These are phyloP conservation scores for Arthrobotrys sphaeroides DNA, from an alignment of 2,329 filamentous ascomycete species.

Conservation along the genomic window DNA sequence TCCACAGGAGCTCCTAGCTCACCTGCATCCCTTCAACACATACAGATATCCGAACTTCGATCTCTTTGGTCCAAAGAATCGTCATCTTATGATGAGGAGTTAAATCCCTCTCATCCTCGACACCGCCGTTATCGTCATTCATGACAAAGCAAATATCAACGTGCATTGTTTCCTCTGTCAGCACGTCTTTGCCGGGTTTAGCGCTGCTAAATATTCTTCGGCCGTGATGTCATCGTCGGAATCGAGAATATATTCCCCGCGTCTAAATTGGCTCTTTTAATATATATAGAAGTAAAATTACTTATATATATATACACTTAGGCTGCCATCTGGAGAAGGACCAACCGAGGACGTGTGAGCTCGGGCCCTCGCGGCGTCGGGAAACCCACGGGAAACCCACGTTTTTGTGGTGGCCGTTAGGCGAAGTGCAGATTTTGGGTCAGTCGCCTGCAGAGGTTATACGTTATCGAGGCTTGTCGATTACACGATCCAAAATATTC, in stretches of 20 bases:
- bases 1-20: conserved; percentile 36
- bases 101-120: conserved; percentile 43
- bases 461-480: background rate
- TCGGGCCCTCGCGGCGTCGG: conserved; percentile 22
- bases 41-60: conserved; percentile 21
- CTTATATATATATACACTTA: background rate
- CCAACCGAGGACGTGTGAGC: conserved; percentile 11
- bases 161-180: conserved; percentile 35
- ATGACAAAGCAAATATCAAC: conserved; percentile 26
- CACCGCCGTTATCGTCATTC: conserved; percentile 31
- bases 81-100: conserved; percentile 44
- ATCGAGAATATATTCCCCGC: conserved; percentile 28
- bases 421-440: conserved; percentile 33
- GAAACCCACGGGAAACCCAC: too few species aligned
- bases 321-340: conserved; percentile 1
- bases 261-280: background rate
- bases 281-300: too few species aligned
- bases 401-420: conserved; percentile 28
- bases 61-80: conserved; percentile 4
- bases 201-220: conserved; percentile 10
- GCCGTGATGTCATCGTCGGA: conserved; percentile 44
- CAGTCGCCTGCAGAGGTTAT: conserved; percentile 21
- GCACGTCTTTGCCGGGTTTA: conserved; percentile 44
- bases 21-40: conserved; percentile 46
- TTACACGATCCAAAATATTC: background rate